phyloP scores from a whole-genome alignment of 192 early-diverging fungal species.

The Mortierella claussenii region DNA sequence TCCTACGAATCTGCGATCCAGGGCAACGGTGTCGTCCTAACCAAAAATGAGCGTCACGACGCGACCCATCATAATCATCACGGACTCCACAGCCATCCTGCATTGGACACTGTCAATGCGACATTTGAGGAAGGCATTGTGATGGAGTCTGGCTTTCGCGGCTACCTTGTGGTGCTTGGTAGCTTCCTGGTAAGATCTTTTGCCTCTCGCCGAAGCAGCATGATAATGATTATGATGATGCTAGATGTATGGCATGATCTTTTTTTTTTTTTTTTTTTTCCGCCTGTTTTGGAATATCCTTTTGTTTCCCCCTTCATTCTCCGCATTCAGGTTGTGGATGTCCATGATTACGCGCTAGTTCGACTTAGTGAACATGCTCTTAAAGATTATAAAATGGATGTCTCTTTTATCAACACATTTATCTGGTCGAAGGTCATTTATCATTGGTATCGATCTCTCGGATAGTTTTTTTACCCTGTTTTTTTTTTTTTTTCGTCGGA shows the following conservation, averaged over 20 bases:
- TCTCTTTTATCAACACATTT: no score
- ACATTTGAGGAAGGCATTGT: constrained; percentile 45
- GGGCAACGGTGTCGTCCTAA: constrained; percentile 44
- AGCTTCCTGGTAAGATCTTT: constrained; percentile 41
- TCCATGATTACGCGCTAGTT: neutral
- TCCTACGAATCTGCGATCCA: constrained; percentile 47
- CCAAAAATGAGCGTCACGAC: constrained; percentile 46
- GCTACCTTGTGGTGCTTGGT: constrained; percentile 51
- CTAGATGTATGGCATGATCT: neutral
- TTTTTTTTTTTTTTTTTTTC: neutral
- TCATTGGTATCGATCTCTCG: no score
- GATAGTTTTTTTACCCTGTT: no score
- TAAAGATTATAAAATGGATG: no score
- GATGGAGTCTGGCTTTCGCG: constrained; percentile 44
- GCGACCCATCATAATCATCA: constrained; percentile 29
- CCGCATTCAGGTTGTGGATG: neutral
- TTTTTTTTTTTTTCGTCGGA: neutral
- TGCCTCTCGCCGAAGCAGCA: neutral
- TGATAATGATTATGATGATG: neutral
- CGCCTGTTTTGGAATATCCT: neutral
- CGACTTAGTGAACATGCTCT: no score
- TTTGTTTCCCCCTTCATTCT: neutral
- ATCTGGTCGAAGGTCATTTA: no score
- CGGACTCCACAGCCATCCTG: constrained; percentile 30
- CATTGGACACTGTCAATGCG: constrained; percentile 40